Conservation (phyloP, 2,329 filamentous ascomycete species). For the Penicillium sp. region DNA sequence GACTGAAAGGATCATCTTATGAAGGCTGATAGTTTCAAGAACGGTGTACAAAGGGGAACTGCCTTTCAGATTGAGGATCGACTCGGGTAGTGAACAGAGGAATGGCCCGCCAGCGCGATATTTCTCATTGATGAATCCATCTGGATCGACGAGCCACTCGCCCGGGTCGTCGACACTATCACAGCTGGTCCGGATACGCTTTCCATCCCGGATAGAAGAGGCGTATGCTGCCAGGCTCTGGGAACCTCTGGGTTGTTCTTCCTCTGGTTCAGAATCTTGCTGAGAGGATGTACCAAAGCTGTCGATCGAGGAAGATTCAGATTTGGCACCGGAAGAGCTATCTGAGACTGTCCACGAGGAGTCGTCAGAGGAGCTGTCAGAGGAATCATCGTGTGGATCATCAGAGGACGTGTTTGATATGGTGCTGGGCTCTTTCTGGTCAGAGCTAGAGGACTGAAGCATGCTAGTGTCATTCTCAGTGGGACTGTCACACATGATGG, state of each 20-base stretch:
- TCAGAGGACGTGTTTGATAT: too few species aligned
- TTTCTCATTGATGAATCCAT: neutral
- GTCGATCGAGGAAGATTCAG: too few species aligned
- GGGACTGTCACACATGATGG: too few species aligned
- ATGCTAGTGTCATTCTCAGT: too few species aligned
- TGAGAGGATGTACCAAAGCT: too few species aligned
- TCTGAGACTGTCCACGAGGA: too few species aligned
- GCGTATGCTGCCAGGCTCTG: neutral
- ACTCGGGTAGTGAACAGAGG: neutral
- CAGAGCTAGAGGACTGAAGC: too few species aligned
- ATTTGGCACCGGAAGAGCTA: too few species aligned
- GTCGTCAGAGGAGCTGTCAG: too few species aligned
- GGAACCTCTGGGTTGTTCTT: neutral
- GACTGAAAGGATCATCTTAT: neutral
- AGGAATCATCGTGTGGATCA: too few species aligned
- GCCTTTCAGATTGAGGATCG: neutral
- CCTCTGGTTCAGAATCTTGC: neutral
- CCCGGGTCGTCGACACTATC: neutral
- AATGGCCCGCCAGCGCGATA: neutral
- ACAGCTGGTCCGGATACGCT: neutral
- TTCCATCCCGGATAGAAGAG: neutral
- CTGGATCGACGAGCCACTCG: neutral
- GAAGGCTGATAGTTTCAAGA: neutral
- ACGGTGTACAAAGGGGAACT: neutral
- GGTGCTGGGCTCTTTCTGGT: too few species aligned